These are phyloP conservation scores for Cadophora sp. DNA, from an alignment of 2,329 filamentous ascomycete species.

Conservation along the genomic window DNA sequence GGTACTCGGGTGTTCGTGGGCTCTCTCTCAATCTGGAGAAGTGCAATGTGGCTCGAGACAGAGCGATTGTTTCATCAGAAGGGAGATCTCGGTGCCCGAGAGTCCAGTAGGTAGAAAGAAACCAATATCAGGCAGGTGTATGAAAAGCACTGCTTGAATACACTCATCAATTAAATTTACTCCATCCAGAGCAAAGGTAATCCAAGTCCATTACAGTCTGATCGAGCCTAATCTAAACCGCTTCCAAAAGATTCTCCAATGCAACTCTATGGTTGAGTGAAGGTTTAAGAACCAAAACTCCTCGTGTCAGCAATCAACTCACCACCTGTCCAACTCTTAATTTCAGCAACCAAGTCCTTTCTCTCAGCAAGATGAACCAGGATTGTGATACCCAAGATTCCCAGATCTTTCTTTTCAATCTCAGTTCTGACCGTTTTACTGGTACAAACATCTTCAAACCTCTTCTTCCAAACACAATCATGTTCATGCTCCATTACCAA, in stretches of 20 bases:
- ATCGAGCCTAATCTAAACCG: neutral
- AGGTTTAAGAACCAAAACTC: neutral
- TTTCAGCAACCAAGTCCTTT: conserved; percentile 38
- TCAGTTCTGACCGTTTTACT: neutral
- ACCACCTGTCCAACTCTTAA: conserved; percentile 23
- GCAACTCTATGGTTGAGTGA: neutral
- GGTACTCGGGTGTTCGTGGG: neutral
- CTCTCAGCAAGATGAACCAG: conserved; percentile 33
- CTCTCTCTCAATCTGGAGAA: neutral
- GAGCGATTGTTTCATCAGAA: no score
- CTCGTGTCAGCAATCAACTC: conserved; percentile 2
- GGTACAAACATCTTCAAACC: conserved; percentile 23
- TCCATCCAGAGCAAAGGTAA: neutral
- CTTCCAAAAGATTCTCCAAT: neutral
- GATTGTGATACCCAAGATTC: conserved; percentile 37
- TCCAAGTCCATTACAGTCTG: neutral
- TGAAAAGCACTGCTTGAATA: neutral
- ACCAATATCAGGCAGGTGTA: no score
- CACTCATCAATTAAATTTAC: neutral
- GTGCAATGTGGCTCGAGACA: neutral
- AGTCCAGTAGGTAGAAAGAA: no score
- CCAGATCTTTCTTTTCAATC: conserved; percentile 15
- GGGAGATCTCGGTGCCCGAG: no score
- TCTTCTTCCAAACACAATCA: conserved; percentile 37
- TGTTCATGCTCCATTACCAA: conserved; percentile 23